Conservation (phyloP, 768 basidiomycete genomes). For the Macrocybe gigantea region DNA sequence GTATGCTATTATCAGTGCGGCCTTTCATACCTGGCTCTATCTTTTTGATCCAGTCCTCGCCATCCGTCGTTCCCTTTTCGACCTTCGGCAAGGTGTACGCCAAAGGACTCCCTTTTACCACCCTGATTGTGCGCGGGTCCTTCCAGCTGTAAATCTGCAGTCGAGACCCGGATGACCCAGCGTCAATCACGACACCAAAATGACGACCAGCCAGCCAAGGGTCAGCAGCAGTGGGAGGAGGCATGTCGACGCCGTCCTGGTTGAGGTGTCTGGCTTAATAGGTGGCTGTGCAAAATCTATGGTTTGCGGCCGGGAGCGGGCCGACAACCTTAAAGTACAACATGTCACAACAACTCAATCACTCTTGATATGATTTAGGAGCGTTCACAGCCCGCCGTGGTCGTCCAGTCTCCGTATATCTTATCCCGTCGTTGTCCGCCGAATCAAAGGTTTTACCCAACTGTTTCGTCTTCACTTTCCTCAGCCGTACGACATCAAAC, state of each 20-base stretch:
- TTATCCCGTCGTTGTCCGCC: neutral
- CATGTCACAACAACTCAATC: neutral
- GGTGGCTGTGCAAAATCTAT: neutral
- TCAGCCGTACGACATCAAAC: slow-evolving; percentile 48
- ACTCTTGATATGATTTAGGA: slow-evolving; percentile 22
- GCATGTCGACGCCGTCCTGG: slow-evolving; percentile 38
- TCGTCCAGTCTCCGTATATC: slow-evolving; percentile 12
- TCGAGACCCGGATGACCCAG: slow-evolving; percentile 95
- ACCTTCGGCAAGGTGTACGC: slow-evolving; percentile 69
- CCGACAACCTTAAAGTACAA: neutral
- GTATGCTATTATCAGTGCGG: too few species aligned
- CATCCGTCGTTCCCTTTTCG: slow-evolving; percentile 81
- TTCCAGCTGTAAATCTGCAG: slow-evolving; percentile 97
- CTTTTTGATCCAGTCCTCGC: slow-evolving; percentile 85
- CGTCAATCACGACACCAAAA: slow-evolving; percentile 95
- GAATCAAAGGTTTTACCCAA: slow-evolving; percentile 2
- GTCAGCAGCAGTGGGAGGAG: slow-evolving; percentile 65
- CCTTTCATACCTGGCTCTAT: slow-evolving; percentile 80
- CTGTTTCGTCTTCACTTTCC: slow-evolving; percentile 18
- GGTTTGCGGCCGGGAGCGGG: neutral
- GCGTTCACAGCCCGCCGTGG: slow-evolving; percentile 17
- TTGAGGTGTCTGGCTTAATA: neutral
- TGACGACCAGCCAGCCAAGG: slow-evolving; percentile 75
- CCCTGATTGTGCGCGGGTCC: slow-evolving; percentile 55
- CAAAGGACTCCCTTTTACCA: slow-evolving; percentile 47